phyloP scores from a whole-genome alignment of 2,329 filamentous ascomycete genomes.

The Pseudohalonectria lignicola region DNA sequence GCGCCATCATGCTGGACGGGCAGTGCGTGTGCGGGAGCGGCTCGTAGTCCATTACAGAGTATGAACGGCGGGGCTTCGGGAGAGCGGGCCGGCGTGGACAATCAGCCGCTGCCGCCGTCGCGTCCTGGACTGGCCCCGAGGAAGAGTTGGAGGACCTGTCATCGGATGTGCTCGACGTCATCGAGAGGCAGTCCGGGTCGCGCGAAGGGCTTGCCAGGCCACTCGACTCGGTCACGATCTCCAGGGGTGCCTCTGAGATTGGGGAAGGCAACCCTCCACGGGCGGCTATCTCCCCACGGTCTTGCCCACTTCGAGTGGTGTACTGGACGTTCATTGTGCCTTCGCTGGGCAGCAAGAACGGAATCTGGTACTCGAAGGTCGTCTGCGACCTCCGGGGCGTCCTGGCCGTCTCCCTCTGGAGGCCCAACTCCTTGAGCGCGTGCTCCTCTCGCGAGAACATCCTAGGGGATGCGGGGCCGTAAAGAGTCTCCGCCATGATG shows the following conservation, averaged over 20 bases:
- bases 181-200: background rate
- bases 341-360: background rate
- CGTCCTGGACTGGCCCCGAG: background rate
- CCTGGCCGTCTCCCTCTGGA: slow-evolving; percentile 20
- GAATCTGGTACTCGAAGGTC: slow-evolving; percentile 26
- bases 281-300: too few relatives aligned
- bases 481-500: too few relatives aligned
- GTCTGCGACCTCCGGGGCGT: slow-evolving; percentile 34
- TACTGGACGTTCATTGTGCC: background rate
- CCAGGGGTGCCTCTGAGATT: background rate
- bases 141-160: background rate
- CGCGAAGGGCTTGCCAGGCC: background rate
- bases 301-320: too few relatives aligned
- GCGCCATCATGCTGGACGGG: slow-evolving; percentile 31
- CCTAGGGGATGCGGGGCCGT: slow-evolving; percentile 5
- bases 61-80: slow-evolving; percentile 40
- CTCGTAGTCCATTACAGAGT: slow-evolving; percentile 50
- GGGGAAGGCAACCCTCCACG: slow-evolving; percentile 1
- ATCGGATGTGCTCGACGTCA: background rate
- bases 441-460: slow-evolving; percentile 30
- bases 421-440: slow-evolving; percentile 23
- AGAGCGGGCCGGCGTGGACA: slow-evolving; percentile 24
- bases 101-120: background rate
- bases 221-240: background rate
- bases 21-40: slow-evolving; percentile 38